Base-by-base conservation (phyloP, 2,329 filamentous ascomycete species). In the Drechslerella stenobrocha region DNA sequence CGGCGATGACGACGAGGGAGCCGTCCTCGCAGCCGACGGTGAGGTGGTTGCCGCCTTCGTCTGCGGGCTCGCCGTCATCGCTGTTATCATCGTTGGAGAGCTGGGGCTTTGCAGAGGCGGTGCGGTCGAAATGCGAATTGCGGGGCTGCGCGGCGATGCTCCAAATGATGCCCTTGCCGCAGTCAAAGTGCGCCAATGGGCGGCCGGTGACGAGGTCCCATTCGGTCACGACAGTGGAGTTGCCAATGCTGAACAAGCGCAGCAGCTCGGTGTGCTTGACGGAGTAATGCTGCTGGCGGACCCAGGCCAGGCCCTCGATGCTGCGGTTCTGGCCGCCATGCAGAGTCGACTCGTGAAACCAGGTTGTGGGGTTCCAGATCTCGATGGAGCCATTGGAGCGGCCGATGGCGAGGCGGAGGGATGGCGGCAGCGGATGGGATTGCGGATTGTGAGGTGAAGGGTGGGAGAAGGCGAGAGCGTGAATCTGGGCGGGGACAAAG, bases 151-250 rank as follows among this genome's bases (percentile, higher is more conserved):
- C 88, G 63, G 89, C 89, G 73, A 98, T 83, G 77, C 92, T 97
- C 93, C 93, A 98, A 69, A 97, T 92, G 74, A 96, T 91, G 71
- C 90, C 91, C 76, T 95, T 90, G 76, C 95, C 95, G 45, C 92
- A 93, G 73, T 88, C 90, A 15, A 89, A 90, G 76, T 95, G 88
- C 64, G 87, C 84, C 77, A 87, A 83, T 8, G 90, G 88, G 58
- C 84, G 81, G 11, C 89, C 90, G 70, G 85, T 87, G 71, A 85
- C 84, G 22, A 98, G 80, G 78, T 97, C 88, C 93, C 93, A 98
- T 77, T 98, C 93, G 0, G 91, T 96, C 46, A 98, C 85, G 22
- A 87, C 88, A 52, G 88, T 89, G 18, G 91, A 95, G 76, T 93
- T 95, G 60, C 92, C 92, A 75, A 96, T 95, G 77, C 92, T 97